These are phyloP conservation scores for Omphalotus guepiniiformis DNA, from an alignment of 768 basidiomycete species.

Conservation along the genomic window DNA sequence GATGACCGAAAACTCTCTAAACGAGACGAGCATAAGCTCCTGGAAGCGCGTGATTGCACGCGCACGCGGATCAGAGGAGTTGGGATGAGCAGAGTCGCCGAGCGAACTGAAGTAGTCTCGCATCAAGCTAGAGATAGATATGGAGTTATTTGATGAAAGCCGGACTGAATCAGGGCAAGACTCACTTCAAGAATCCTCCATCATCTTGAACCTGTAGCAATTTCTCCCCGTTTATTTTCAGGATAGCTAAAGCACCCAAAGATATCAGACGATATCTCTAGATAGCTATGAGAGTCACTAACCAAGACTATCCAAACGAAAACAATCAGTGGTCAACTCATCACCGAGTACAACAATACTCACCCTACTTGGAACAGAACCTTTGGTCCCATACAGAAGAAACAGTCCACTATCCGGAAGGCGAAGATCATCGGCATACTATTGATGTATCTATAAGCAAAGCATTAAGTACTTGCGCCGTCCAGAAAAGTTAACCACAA, in stretches of 20 bases:
- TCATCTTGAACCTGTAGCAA: conserved; percentile 93
- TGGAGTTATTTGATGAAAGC: conserved; percentile 1
- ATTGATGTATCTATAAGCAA: conserved; percentile 65
- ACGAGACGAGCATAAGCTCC: conserved; percentile 92
- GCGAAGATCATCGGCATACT: conserved; percentile 98
- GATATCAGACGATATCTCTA: conserved; percentile 13
- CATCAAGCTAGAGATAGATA: conserved; percentile 62
- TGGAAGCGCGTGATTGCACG: conserved; percentile 97
- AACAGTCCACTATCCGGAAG: conserved; percentile 95
- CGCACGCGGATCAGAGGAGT: conserved; percentile 80
- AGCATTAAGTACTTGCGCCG: conserved; percentile 4
- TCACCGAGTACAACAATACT: conserved; percentile 24
- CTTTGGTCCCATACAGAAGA: conserved; percentile 98
- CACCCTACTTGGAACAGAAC: conserved; percentile 98
- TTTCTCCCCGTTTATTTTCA: conserved; percentile 96
- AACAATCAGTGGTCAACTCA: conserved; percentile 11
- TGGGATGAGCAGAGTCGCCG: conserved; percentile 90
- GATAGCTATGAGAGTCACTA: conserved; percentile 25
- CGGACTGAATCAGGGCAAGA: conserved; percentile 1
- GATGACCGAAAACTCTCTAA: conserved; percentile 95
- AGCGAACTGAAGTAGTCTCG: conserved; percentile 91
- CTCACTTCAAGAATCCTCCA: conserved; percentile 91
- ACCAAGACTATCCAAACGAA: conserved; percentile 44
- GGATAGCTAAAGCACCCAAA: conserved; percentile 58
- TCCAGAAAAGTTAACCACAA: conserved; percentile 31